A percentile compares a stretch with the other conserved stretches of the same genome.
phyloP scores from a whole-genome alignment of 169 alveolate species.

The Plasmodium yoelii region DNA sequence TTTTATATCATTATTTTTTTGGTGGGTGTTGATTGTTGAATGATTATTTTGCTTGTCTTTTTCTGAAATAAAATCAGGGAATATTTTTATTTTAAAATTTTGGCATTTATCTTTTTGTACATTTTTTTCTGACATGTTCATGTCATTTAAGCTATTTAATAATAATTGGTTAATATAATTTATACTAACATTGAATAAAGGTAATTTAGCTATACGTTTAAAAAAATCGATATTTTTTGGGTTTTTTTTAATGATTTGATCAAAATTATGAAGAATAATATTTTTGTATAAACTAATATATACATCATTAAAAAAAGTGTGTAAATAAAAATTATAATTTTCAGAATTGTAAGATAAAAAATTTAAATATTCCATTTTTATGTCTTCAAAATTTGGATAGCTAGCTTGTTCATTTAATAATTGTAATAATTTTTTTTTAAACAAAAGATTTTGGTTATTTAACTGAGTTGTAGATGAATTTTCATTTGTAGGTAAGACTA shows the following conservation, averaged over 20 bases:
- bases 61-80: constrained; percentile 14
- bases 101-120: neutral
- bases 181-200: neutral
- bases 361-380: constrained; percentile 17
- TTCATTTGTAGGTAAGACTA: neutral
- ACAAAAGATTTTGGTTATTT: neutral
- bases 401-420: neutral
- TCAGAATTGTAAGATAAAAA: neutral
- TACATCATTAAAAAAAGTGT: constrained; percentile 27
- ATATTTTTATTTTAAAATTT: constrained; percentile 15
- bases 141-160: neutral
- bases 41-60: no score
- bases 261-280: constrained; percentile 14
- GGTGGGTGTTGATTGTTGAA: no score
- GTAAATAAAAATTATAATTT: neutral
- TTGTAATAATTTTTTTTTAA: neutral
- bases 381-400: neutral
- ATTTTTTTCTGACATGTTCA: no score
- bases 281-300: constrained; percentile 8
- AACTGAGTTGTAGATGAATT: neutral
- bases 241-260: neutral
- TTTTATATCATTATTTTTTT: no score
- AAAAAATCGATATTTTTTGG: constrained; percentile 2
- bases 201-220: neutral
- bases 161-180: neutral